A percentile compares a stretch with the other conserved stretches of the same genome.
Conservation (phyloP, 78 protist genomes). For the Protostelium mycophagum region DNA sequence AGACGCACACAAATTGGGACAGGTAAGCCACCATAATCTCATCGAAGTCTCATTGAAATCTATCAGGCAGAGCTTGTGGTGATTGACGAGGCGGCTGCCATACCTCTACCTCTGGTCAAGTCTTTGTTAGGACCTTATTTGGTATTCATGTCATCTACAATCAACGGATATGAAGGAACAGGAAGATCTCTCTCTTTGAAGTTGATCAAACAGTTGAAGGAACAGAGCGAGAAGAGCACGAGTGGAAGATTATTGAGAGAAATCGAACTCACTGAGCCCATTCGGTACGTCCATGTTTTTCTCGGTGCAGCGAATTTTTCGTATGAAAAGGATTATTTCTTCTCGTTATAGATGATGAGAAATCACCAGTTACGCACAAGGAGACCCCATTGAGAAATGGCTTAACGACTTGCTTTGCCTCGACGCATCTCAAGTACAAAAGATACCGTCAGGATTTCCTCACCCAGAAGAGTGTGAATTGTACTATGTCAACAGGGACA, state of each 20-base stretch:
- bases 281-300: conserved; percentile 75
- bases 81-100: conserved; percentile 99
- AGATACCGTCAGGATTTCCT: conserved; percentile 60
- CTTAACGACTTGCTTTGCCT: conserved; percentile 92
- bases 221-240: conserved; percentile 20
- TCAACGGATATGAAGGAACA: conserved; percentile 99
- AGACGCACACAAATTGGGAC: conserved; percentile 68
- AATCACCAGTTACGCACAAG: conserved; percentile 15
- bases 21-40: conserved; percentile 12
- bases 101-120: conserved; percentile 95
- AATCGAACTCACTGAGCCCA: conserved; percentile 91
- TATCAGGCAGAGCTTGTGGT: conserved; percentile 90
- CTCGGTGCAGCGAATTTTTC: conserved; percentile 1
- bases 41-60: background rate
- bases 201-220: conserved; percentile 90
- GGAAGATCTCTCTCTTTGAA: conserved; percentile 98
- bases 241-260: conserved; percentile 73
- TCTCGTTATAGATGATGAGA: background rate
- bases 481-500: conserved; percentile 95
- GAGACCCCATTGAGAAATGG: conserved; percentile 80
- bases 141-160: conserved; percentile 88
- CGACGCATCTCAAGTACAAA: conserved; percentile 52
- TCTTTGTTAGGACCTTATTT: conserved; percentile 86
- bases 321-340: background rate
- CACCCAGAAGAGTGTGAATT: conserved; percentile 90